These are phyloP conservation scores for Cladophialophora exuberans DNA, from an alignment of 2,329 filamentous ascomycete genomes.

Conservation along the genomic window DNA sequence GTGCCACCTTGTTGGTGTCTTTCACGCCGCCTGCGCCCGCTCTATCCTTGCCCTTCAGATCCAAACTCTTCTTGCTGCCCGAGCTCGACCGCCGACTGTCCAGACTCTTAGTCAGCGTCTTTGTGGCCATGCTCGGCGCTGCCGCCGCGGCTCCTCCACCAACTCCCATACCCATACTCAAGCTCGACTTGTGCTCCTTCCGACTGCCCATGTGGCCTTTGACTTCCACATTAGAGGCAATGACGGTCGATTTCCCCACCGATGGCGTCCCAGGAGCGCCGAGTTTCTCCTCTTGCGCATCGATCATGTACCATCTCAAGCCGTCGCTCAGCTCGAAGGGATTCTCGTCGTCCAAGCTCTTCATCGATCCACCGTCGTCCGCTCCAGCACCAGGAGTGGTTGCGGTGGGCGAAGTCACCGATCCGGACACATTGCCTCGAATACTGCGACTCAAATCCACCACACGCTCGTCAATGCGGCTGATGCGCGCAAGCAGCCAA, in stretches of 20 bases:
- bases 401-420: constrained; percentile 46
- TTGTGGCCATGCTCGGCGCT: constrained; percentile 64
- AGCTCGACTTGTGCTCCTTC: constrained; percentile 27
- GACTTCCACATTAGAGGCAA: constrained; percentile 83
- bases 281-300: constrained; percentile 90
- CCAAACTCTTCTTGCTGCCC: constrained; percentile 72
- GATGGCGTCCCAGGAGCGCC: constrained; percentile 91
- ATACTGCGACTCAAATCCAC: constrained; percentile 83
- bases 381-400: constrained; percentile 32
- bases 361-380: constrained; percentile 53
- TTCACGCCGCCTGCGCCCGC: constrained; percentile 21
- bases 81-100: constrained; percentile 90
- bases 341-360: constrained; percentile 81
- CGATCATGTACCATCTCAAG: constrained; percentile 92
- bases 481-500: constrained; percentile 95
- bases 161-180: constrained; percentile 31
- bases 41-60: constrained; percentile 23
- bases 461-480: constrained; percentile 86
- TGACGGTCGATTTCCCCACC: constrained; percentile 87
- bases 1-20: constrained; percentile 15
- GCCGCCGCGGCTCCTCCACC: constrained; percentile 35
- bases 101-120: constrained; percentile 81
- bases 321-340: constrained; percentile 96
- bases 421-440: constrained; percentile 49
- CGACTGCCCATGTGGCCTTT: constrained; percentile 61